Percentiles rank a stretch among this genome's conserved stretches.
phyloP scores from a whole-genome alignment of 2,329 filamentous ascomycete genomes.

The Colletotrichum kahawae region DNA sequence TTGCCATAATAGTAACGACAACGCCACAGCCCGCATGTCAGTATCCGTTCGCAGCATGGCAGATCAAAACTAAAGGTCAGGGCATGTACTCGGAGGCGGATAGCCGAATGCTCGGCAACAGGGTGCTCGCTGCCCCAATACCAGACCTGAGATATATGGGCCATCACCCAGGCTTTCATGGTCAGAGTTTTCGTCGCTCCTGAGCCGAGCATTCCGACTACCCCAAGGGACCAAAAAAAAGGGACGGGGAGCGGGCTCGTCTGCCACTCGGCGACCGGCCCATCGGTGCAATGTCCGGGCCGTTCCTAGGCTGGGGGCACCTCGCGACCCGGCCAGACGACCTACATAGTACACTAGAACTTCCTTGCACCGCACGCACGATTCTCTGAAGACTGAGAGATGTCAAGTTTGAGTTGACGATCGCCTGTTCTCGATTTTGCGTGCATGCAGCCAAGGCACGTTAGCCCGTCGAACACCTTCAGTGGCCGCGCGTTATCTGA shows the following conservation, averaged over 20 bases:
- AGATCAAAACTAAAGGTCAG: not conserved
- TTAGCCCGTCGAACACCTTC: not conserved
- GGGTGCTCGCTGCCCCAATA: not conserved
- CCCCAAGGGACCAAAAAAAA: not conserved
- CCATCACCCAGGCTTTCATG: not conserved
- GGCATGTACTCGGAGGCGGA: not conserved
- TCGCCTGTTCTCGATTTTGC: not conserved
- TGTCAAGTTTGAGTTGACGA: not conserved
- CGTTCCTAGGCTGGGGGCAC: not conserved
- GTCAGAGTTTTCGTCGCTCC: not conserved
- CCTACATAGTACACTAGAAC: not conserved
- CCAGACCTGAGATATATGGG: not conserved
- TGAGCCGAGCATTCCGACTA: not conserved
- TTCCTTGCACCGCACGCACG: not conserved
- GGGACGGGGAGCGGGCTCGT: not conserved
- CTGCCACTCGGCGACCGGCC: not conserved
- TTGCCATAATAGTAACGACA: not conserved
- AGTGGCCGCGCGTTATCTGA: not conserved
- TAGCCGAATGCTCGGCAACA: constrained; percentile 1
- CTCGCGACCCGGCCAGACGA: not conserved
- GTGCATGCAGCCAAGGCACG: not conserved
- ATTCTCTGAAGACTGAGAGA: not conserved
- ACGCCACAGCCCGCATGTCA: not conserved
- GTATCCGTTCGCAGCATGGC: not conserved
- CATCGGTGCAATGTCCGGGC: not conserved